These are phyloP conservation scores for Lactarius deliciosus DNA, from an alignment of 768 basidiomycete species.

Conservation along the genomic window DNA sequence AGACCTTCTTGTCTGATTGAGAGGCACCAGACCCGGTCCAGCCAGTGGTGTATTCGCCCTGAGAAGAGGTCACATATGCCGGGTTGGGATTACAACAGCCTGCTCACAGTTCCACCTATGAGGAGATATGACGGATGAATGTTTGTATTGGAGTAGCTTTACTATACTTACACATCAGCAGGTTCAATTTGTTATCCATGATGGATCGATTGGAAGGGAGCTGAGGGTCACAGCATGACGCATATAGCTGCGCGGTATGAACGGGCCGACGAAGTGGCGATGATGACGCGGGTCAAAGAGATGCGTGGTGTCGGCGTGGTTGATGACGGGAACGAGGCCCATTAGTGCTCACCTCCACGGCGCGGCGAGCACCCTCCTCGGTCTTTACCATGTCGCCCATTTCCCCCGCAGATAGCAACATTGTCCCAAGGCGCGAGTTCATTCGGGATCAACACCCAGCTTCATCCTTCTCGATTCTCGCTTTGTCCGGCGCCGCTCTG, in stretches of 20 bases:
- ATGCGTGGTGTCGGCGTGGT: slow-evolving; percentile 26
- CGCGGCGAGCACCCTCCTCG: slow-evolving; percentile 28
- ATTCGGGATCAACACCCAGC: slow-evolving; percentile 53
- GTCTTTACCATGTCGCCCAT: slow-evolving; percentile 24
- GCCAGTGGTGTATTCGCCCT: slow-evolving; percentile 93
- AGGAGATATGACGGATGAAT: slow-evolving; percentile 30
- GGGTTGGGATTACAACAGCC: background rate
- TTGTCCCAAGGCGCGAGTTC: slow-evolving; percentile 74
- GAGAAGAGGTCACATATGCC: background rate
- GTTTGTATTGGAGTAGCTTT: background rate
- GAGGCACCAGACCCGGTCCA: slow-evolving; percentile 93
- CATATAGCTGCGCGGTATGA: background rate
- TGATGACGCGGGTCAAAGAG: background rate
- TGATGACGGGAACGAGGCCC: slow-evolving; percentile 15
- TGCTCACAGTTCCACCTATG: slow-evolving; percentile 50
- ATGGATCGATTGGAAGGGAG: background rate
- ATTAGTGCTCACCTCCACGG: slow-evolving; percentile 16
- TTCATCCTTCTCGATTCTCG: slow-evolving; percentile 66
- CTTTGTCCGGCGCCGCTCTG: slow-evolving; percentile 62
- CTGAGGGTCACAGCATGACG: background rate
- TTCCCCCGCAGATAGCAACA: slow-evolving; percentile 47
- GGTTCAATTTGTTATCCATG: slow-evolving; percentile 45
- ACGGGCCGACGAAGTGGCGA: background rate
- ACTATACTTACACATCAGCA: slow-evolving; percentile 70
- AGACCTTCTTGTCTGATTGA: slow-evolving; percentile 90